phyloP scores from a whole-genome alignment of 345 rosid species.

The Heritiera littoralis region DNA sequence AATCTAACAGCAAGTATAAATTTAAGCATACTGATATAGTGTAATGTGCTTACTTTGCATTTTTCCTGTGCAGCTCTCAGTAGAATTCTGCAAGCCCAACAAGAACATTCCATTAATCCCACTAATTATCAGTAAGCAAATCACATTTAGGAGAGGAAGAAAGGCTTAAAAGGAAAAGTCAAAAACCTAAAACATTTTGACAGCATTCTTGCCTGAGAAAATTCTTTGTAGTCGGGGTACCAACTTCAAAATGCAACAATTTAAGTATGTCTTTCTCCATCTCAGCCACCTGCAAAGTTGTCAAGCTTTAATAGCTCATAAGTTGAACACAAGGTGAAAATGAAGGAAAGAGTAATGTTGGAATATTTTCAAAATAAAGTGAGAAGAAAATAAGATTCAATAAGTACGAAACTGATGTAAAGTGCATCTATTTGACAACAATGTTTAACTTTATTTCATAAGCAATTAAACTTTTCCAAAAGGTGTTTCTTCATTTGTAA shows the following conservation, averaged over 20 bases:
- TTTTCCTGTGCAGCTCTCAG: constrained; percentile 45
- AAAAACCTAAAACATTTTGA: background rate
- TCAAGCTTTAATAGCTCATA: background rate
- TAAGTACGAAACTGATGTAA: too few species aligned
- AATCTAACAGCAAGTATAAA: background rate
- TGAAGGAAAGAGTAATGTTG: background rate
- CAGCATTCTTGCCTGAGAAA: constrained; percentile 49
- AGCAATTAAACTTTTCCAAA: too few species aligned
- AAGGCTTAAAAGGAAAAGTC: background rate
- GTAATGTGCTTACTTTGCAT: constrained; percentile 37
- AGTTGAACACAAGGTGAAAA: background rate
- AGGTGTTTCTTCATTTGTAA: too few species aligned
- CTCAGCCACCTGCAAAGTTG: constrained; percentile 47
- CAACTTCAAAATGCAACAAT: constrained; percentile 55
- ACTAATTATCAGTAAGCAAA: background rate
- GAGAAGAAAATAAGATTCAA: too few species aligned
- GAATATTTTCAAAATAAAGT: too few species aligned
- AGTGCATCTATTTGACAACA: too few species aligned
- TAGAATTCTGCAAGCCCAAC: constrained; percentile 42
- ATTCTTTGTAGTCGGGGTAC: constrained; percentile 56
- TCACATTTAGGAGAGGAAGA: background rate
- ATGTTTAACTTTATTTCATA: too few species aligned
- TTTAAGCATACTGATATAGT: background rate
- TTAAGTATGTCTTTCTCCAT: constrained; percentile 66
- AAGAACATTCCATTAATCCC: background rate